These are phyloP conservation scores for Parmelia sp. DNA, from an alignment of 495 filamentous ascomycete species.

Conservation along the genomic window DNA sequence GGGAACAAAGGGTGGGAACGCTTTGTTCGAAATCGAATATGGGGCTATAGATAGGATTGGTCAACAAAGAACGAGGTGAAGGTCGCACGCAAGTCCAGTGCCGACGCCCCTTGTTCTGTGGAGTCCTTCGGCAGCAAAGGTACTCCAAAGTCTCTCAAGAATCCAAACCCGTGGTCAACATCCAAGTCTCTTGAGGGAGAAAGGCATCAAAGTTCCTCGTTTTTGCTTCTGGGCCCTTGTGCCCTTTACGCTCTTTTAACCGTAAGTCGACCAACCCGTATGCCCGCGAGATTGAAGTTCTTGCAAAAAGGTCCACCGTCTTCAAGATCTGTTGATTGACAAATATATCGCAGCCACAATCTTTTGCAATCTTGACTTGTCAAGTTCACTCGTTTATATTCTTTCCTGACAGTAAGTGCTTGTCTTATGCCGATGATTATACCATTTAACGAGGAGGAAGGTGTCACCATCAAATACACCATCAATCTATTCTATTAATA, in stretches of 20 bases:
- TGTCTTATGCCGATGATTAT: slow-evolving; percentile 1
- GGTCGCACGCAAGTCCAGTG: neutral
- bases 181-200: slow-evolving; percentile 27
- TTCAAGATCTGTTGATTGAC: slow-evolving; percentile 14
- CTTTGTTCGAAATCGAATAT: slow-evolving; percentile 20
- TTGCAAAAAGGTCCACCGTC: neutral
- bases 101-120: slow-evolving; percentile 3
- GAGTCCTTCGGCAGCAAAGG: slow-evolving; percentile 7
- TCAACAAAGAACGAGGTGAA: slow-evolving; percentile 13
- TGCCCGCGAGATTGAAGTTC: neutral
- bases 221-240: slow-evolving; percentile 23
- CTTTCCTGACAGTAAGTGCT: slow-evolving; percentile 46
- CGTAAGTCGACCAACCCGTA: slow-evolving; percentile 11
- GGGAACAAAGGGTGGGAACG: slow-evolving; percentile 10
- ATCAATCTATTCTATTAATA: slow-evolving; percentile 4
- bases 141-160: slow-evolving; percentile 5
- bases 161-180: neutral
- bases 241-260: slow-evolving; percentile 29
- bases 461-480: slow-evolving; percentile 26
- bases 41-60: slow-evolving; percentile 10
- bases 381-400: slow-evolving; percentile 59
- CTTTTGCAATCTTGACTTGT: slow-evolving; percentile 48
- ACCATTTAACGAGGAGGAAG: neutral
- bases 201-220: slow-evolving; percentile 20
- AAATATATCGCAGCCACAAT: slow-evolving; percentile 38